phyloP scores from a whole-genome alignment of 2,329 filamentous ascomycete species.

The Aspergillus sp. region DNA sequence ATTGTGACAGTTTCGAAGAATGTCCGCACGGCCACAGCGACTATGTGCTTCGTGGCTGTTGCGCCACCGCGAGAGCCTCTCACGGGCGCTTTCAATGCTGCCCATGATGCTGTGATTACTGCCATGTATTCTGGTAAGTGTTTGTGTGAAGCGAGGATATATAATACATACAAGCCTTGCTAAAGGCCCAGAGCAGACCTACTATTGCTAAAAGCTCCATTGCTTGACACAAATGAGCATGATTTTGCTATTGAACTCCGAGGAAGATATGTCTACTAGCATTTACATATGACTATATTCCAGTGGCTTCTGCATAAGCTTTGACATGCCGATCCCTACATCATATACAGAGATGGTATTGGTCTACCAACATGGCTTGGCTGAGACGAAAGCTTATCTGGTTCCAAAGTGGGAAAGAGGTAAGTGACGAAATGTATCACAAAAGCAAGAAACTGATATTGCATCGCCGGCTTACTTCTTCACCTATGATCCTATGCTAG shows the following conservation, averaged over 20 bases:
- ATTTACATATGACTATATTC: too few species aligned
- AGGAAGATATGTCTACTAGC: fast-evolving
- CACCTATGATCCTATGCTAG: too few species aligned
- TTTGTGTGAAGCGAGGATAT: background rate
- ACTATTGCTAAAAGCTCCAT: background rate
- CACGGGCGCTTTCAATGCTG: background rate
- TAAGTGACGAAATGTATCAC: too few species aligned
- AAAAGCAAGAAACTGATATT: too few species aligned
- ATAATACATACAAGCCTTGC: background rate
- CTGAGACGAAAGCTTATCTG: too few species aligned
- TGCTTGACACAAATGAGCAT: background rate
- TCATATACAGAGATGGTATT: too few species aligned
- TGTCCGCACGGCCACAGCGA: background rate
- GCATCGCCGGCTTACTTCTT: too few species aligned
- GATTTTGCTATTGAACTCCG: background rate
- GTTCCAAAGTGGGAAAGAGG: too few species aligned
- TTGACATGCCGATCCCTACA: too few species aligned
- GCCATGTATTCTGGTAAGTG: background rate
- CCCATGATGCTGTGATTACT: background rate
- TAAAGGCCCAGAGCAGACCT: background rate
- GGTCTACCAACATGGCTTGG: too few species aligned
- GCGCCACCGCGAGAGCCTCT: background rate
- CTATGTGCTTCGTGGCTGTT: background rate
- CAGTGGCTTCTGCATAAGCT: too few species aligned
- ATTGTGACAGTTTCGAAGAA: background rate